Base-by-base conservation (phyloP, 352 stramenopile species). In the Phytophthora ohioensis region DNA sequence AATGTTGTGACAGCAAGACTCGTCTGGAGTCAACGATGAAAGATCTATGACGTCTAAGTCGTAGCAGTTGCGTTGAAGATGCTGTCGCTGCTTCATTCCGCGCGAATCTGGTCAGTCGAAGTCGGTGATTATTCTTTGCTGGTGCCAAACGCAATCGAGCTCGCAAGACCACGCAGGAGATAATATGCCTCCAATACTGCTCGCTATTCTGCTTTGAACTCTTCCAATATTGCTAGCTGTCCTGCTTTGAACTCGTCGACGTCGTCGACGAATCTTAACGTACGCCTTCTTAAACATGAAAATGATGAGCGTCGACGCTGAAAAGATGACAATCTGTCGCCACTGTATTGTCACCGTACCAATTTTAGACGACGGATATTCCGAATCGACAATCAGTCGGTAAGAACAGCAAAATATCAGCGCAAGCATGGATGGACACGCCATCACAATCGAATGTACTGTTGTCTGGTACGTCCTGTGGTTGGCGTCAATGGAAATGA, bases 401-500 rank as follows among this genome's bases (percentile, higher is more conserved):
- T 74, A 76, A 0, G 57, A 66, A 36, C 58, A 76, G 53, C 57
- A 72, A 12, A 79, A 15, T 1, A 72, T 58, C 3, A 77, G 43
- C n/a, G 61, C 57, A 0, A 75, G 13, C 62, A 81, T 69, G 1
- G 73, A 73, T 5, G 73, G 74, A 1, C 72, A 60, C 1, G 65
- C 69, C 34, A 78, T 62, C 1, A 75, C 15, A 39, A 72, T 79
- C 5, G 67, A 76, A 7, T 65, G 68, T 6, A 52, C 62, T 8
- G 65, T 64, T 0, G 71, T 64, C 13, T 61, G 49, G 36, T 63
- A 63, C 34, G 67, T 79, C n/a, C 71, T 61, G 30, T 79, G 73
- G 30, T 79, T 80, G 17, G 67, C 75, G 42, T 82, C 75, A 8
- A 82, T 73, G 8, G 58, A 58, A 11, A 80, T 73, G 35, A 57